phyloP scores from a whole-genome alignment of 345 rosid species.

The Camelina sativa region DNA sequence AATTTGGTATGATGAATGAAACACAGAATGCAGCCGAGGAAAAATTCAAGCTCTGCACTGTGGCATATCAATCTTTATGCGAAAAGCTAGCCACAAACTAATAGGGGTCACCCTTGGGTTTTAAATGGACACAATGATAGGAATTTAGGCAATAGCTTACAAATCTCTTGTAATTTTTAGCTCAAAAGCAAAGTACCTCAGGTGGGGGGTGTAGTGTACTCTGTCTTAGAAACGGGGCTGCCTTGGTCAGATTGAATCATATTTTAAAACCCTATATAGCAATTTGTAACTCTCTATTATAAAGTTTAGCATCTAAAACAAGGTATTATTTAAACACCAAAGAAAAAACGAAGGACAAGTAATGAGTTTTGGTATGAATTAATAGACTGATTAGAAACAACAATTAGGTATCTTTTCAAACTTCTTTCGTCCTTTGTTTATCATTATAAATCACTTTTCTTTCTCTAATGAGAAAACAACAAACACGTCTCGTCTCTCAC shows the following conservation, averaged over 20 bases:
- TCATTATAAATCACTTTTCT: slow-evolving; percentile 3
- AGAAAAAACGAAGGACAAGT: background rate
- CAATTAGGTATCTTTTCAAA: slow-evolving; percentile 27
- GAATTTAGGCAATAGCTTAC: background rate
- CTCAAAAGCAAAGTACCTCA: no score
- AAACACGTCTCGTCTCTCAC: background rate
- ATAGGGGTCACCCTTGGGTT: background rate
- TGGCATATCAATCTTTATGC: slow-evolving; percentile 75
- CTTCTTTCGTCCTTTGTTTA: slow-evolving; percentile 16
- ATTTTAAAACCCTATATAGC: no score
- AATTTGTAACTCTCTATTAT: no score
- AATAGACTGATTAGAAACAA: background rate
- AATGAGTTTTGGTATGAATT: slow-evolving; percentile 18
- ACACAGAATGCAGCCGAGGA: slow-evolving; percentile 74
- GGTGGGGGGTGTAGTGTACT: no score
- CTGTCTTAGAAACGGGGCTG: no score
- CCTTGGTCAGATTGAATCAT: no score
- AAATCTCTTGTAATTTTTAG: background rate
- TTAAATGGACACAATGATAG: background rate
- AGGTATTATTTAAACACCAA: background rate
- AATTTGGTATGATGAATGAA: slow-evolving; percentile 20
- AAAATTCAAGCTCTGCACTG: slow-evolving; percentile 86
- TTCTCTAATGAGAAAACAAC: background rate
- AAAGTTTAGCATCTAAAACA: slow-evolving; percentile 26
- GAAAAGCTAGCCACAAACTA: slow-evolving; percentile 60